Evolutionary conservation across 345 rosid genomes (phyloP).

Genomic region (Brassica incana): DNA sequence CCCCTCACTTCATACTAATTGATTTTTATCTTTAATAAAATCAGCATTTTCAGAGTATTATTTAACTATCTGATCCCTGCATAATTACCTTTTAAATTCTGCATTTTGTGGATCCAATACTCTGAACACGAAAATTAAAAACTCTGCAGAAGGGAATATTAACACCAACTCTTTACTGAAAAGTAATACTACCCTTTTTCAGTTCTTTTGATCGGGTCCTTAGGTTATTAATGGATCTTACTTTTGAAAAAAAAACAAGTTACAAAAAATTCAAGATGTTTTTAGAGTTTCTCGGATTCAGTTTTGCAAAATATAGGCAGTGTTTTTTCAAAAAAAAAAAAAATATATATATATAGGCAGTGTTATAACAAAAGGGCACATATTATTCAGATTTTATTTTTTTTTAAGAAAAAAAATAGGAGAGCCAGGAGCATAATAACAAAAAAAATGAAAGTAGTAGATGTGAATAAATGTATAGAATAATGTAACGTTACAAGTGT

Average conservation of each 20-base stretch:
- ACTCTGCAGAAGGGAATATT: constrained; percentile 41
- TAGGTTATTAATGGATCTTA: constrained; percentile 18
- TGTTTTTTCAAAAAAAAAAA: too few relatives aligned
- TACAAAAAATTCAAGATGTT: too few relatives aligned
- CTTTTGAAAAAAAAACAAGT: not conserved
- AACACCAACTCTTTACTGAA: constrained; percentile 26
- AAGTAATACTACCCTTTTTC: constrained; percentile 16
- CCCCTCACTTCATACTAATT: constrained; percentile 9
- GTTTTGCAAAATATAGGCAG: constrained; percentile 4
- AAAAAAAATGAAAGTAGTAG: constrained; percentile 19
- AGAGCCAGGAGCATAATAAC: constrained; percentile 11
- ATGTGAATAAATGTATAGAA: not conserved
- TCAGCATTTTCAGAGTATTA: not conserved
- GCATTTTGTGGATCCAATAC: constrained; percentile 40
- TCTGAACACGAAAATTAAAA: constrained; percentile 27
- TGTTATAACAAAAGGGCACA: not conserved
- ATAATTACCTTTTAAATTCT: constrained; percentile 39
- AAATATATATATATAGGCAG: not conserved
- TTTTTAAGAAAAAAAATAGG: not conserved
- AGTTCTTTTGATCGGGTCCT: not conserved
- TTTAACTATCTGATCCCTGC: constrained; percentile 26
- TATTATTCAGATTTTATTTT: not conserved
- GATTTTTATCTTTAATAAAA: constrained; percentile 24
- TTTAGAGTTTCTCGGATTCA: not conserved
- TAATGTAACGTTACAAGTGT: constrained; percentile 36